phyloP scores from a whole-genome alignment of 139 green algal species.

The Closterium sp. region DNA sequence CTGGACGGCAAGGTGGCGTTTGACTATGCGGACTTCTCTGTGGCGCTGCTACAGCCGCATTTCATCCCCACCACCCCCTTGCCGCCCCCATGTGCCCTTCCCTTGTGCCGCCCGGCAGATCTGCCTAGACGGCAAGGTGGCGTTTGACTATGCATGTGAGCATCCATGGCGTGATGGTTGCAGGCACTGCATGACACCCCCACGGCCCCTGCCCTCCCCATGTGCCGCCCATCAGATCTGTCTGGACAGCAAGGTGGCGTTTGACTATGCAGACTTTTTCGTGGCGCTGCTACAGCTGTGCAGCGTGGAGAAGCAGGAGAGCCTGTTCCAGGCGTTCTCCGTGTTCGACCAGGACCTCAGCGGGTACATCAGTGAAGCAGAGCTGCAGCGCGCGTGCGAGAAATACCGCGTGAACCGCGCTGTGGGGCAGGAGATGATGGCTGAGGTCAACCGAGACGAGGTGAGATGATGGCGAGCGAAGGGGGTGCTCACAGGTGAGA shows the following conservation, averaged over 20 bases:
- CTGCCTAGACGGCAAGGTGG: slow-evolving; percentile 49
- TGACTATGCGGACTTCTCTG: too few relatives aligned
- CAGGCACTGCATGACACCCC: too few relatives aligned
- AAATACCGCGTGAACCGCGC: neutral
- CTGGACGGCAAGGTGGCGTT: too few relatives aligned
- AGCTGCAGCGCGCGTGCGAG: slow-evolving; percentile 9
- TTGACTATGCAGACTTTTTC: slow-evolving; percentile 85
- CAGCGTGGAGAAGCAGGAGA: slow-evolving; percentile 45
- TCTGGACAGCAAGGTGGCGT: slow-evolving; percentile 56
- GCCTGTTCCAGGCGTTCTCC: slow-evolving; percentile 40
- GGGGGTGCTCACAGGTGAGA: too few relatives aligned
- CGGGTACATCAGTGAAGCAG: slow-evolving; percentile 25
- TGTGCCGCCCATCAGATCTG: slow-evolving; percentile 32
- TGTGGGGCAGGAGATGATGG: neutral
- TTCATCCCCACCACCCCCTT: too few relatives aligned
- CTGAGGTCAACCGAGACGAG: neutral
- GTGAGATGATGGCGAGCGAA: neutral
- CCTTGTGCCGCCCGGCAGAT: neutral
- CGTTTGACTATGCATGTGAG: slow-evolving; percentile 92
- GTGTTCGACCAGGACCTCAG: slow-evolving; percentile 16
- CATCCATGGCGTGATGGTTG: too few relatives aligned
- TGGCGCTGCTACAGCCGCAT: too few relatives aligned
- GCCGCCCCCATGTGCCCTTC: too few relatives aligned
- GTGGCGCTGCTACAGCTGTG: slow-evolving; percentile 55
- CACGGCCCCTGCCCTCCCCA: too few relatives aligned